Evolutionary conservation across 2,329 filamentous ascomycete genomes (phyloP), one percentile per base, ranked within the genome.

Genomic region (Kalmusia sp.): DNA sequence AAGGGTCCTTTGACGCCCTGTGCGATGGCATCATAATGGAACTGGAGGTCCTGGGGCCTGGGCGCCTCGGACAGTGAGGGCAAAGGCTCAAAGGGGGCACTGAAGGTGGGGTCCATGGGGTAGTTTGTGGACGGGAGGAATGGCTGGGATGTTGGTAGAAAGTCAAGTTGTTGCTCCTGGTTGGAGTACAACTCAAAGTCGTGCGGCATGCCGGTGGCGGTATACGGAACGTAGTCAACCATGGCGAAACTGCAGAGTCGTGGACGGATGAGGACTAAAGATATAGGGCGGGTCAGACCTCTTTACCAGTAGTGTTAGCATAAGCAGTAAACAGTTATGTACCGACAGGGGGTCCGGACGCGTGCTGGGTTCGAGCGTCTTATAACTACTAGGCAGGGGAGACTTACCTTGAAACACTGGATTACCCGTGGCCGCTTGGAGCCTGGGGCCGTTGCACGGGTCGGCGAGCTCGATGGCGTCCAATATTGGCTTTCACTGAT

Each of bases 151-250:
- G 61, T 64, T 19, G 68, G 57, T n/a, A 67, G 58, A 51, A 64
- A 70, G 15, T 74, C 67, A 21, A 72, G 50, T 15, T 71, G 70
- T 47, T 68, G 62, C 33, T 73, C 64, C 24, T 71, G 65, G 49
- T 61, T 64, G 39, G 73, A 59, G 60, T 76, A 75, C 43, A 76
- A 68, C 55, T 74, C 67, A 37, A 75, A 74, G 62, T 76, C 73
- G 52, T 69, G 63, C 47, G 68, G 60, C 70, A 76, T 74, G 58
- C 28, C 61, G 51, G 56, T 45, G 6, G 58, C 48, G 24, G 67
- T 61, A 55, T 70, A 72, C 31, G 65, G 61, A 22, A 62, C 51
- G 62, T 69, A 75, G 43, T 73, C 69, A 51, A 73, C 67, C 73
- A 76, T 76, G 55, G 34, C 71, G 64, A 50, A 15, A 27, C 11